These are phyloP conservation scores for Zygnema cylindricum DNA, from an alignment of 139 green algal species.

Conservation along the genomic window DNA sequence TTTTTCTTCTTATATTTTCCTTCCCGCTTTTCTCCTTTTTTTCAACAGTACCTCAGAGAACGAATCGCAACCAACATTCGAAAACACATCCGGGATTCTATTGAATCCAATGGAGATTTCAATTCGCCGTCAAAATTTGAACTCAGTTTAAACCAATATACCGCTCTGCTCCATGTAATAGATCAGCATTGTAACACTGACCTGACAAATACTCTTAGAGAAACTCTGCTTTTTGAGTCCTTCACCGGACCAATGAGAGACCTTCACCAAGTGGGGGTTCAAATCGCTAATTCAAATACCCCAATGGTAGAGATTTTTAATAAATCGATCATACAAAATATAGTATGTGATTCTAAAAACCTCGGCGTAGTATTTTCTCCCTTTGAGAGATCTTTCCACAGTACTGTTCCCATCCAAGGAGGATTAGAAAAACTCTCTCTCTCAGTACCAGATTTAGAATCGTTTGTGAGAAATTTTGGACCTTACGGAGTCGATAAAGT, in stretches of 20 bases:
- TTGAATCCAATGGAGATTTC: constrained; percentile 23
- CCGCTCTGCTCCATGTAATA: constrained; percentile 34
- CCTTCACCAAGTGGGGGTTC: neutral
- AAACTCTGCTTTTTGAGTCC: constrained; percentile 47
- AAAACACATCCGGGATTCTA: neutral
- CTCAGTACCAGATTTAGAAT: constrained; percentile 20
- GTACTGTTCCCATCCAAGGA: neutral
- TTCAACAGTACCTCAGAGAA: constrained; percentile 50
- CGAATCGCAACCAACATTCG: constrained; percentile 10
- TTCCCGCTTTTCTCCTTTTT: too few species aligned
- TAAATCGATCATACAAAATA: constrained; percentile 12
- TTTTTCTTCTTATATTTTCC: too few species aligned
- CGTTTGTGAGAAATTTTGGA: constrained; percentile 48
- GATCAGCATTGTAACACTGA: constrained; percentile 38
- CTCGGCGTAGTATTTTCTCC: constrained; percentile 30
- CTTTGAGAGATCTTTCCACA: constrained; percentile 26
- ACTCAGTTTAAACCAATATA: constrained; percentile 5
- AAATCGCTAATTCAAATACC: neutral
- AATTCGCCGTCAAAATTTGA: constrained; percentile 34
- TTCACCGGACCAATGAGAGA: constrained; percentile 28
- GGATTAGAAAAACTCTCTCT: constrained; percentile 16
- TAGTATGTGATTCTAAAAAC: constrained; percentile 30
- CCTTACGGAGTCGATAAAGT: constrained; percentile 37
- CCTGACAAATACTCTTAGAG: constrained; percentile 29
- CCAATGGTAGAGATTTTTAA: neutral